Evolutionary conservation across 441 rosid genomes (phyloP), one percentile per base, ranked within the genome.

Genomic region (Corymbia citriodora): DNA sequence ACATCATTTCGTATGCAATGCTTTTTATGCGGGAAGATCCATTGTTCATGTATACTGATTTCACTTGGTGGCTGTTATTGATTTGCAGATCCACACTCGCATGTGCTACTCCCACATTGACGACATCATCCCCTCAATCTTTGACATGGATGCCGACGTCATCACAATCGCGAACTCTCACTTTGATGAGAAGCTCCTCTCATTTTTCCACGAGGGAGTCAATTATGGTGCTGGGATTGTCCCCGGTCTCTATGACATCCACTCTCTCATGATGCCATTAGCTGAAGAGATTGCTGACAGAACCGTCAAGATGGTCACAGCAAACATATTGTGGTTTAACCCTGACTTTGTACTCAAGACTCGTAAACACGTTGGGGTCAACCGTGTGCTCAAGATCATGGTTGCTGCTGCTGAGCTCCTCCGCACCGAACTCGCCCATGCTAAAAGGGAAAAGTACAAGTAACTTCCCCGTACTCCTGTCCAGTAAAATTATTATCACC

Each of bases 41-140:
- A 1, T 33, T 70, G 52, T 12, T 36, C 14, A 5, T 3, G 1
- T 33, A 29, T 33, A n/a, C 31, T 54, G 7, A 49, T 68, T 70
- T 5, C 53, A 53, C 36, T 31, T 7, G 72, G 21, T 25, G 48
- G n/a, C 15, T 10, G 12, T 13, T 88, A 14, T 72, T 23, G 29
- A 57, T 21, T 57, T 21, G 9, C 45, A 89, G 33, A 88, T 88
- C 89, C 83, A 65, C 89, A 88, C 79, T 27, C 74, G 63, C 82
- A 8, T 88, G 89, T 88, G 89, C 81, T 88, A 49, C 89, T 88
- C 89, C 81, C 74, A 88, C 89, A 29, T 88, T 57, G 63, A 88
- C 16, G 45, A 88, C 29, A 88, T 88, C 89, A 88, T 88, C 82
- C 89, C 2, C 74, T 88, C 89, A 1, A 88, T 88, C 55, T 63